Conservation (phyloP, 2,329 filamentous ascomycete genomes). For the Xylaria sp. region DNA sequence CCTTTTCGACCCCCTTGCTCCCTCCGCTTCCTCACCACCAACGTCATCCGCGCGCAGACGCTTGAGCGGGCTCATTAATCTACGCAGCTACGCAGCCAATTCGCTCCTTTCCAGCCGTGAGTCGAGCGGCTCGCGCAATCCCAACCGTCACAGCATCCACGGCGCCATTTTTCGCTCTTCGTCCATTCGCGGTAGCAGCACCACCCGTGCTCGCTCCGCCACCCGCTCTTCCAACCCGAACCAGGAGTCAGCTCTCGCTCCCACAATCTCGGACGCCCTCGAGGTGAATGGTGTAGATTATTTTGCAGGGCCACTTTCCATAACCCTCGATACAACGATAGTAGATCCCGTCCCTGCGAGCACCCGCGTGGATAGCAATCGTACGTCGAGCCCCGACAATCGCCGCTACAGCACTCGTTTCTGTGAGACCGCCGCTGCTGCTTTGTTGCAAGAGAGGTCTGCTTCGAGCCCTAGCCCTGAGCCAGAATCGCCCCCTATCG, state of each 20-base stretch:
- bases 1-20: slow-evolving; percentile 38
- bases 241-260: slow-evolving; percentile 19
- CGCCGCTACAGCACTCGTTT: slow-evolving; percentile 28
- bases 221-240: slow-evolving; percentile 10
- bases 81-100: slow-evolving; percentile 34
- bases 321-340: slow-evolving; percentile 20
- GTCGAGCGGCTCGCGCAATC: slow-evolving; percentile 30
- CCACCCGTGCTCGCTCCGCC: slow-evolving; percentile 13
- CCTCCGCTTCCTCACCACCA: slow-evolving; percentile 33
- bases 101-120: slow-evolving; percentile 33
- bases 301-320: slow-evolving; percentile 19
- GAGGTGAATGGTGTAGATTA: slow-evolving; percentile 13
- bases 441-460: slow-evolving; percentile 36
- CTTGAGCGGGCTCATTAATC: slow-evolving; percentile 39
- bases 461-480: slow-evolving; percentile 21
- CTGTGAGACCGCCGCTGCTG: slow-evolving; percentile 37
- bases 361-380: neutral
- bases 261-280: slow-evolving; percentile 24
- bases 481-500: slow-evolving; percentile 9
- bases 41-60: slow-evolving; percentile 37
- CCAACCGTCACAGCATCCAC: slow-evolving; percentile 30
- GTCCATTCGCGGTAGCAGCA: slow-evolving; percentile 16
- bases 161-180: slow-evolving; percentile 28
- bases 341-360: slow-evolving; percentile 10
- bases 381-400: slow-evolving; percentile 2